Percentiles rank a stretch among this genome's conserved stretches.
Evolutionary conservation across 768 basidiomycete genomes (phyloP).

Genomic region (Porphyrellus cyaneotinctus): DNA sequence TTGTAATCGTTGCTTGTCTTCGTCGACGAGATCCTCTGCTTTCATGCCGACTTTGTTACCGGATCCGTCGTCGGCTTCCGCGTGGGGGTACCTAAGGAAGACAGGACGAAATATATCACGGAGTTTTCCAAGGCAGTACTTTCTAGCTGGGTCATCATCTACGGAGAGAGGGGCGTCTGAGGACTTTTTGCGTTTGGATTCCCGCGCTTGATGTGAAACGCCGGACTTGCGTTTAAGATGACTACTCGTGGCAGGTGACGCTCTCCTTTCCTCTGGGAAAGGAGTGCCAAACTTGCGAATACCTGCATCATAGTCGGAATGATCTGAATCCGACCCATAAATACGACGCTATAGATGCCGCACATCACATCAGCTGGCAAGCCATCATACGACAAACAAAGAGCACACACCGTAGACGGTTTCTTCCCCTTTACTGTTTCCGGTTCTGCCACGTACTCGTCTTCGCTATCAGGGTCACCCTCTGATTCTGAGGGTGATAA

Average conservation of each 20-base stretch:
- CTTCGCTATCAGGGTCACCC: conserved; percentile 53
- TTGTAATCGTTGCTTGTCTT: conserved; percentile 53
- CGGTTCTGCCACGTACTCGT: conserved; percentile 62
- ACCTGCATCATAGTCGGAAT: conserved; percentile 29
- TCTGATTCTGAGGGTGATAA: conserved; percentile 44
- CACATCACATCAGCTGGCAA: conserved; percentile 12
- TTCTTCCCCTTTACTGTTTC: conserved; percentile 33
- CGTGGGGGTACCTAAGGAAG: conserved; percentile 66
- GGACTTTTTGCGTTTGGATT: conserved; percentile 46
- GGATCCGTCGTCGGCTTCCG: conserved; percentile 33
- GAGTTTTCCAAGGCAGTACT: conserved; percentile 76
- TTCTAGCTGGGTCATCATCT: conserved; percentile 68
- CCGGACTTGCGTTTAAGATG: conserved; percentile 54
- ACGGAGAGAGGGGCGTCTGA: conserved; percentile 37
- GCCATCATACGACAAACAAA: conserved; percentile 4
- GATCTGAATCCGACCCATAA: conserved; percentile 42
- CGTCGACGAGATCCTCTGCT: conserved; percentile 53
- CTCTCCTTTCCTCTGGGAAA: conserved; percentile 19
- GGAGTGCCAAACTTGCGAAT: conserved; percentile 16
- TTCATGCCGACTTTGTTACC: conserved; percentile 39
- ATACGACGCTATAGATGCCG: conserved; percentile 39
- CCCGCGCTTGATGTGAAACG: conserved; percentile 35
- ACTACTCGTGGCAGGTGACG: conserved; percentile 18
- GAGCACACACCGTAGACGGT: conserved; percentile 42
- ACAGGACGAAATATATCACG: conserved; percentile 68